Percentiles rank a stretch among this genome's conserved stretches.
Evolutionary conservation across 1,284 basidiomycete species (phyloP).

Genomic region (Sanghuangporus sanghuang): DNA sequence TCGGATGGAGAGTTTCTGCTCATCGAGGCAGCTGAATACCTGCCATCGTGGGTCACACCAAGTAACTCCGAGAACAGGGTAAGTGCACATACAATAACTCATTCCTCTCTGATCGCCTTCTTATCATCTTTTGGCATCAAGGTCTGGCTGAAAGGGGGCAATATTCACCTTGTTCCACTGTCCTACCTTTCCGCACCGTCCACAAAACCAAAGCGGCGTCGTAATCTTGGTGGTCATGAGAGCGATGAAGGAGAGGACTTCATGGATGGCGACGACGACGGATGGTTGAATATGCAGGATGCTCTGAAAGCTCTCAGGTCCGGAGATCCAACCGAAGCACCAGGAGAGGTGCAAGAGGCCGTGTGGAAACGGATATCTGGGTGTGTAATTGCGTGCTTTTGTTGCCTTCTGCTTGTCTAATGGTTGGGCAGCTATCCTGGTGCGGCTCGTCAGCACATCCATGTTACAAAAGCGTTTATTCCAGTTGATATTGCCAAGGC

Average conservation of each 20-base stretch:
- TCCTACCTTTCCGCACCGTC: slow-evolving; percentile 62
- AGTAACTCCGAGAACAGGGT: slow-evolving; percentile 89
- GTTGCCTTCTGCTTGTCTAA: slow-evolving; percentile 12
- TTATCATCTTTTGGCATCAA: slow-evolving; percentile 30
- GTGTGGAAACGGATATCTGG: slow-evolving; percentile 66
- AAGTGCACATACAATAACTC: slow-evolving; percentile 31
- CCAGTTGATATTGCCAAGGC: slow-evolving; percentile 76
- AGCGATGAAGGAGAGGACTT: slow-evolving; percentile 39
- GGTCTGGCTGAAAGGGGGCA: slow-evolving; percentile 87
- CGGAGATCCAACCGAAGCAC: slow-evolving; percentile 49
- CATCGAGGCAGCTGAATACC: slow-evolving; percentile 90
- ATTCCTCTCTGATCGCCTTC: slow-evolving; percentile 28
- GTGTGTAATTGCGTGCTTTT: slow-evolving; percentile 32
- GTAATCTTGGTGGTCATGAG: slow-evolving; percentile 41
- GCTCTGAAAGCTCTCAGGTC: slow-evolving; percentile 65
- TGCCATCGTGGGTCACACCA: slow-evolving; percentile 91
- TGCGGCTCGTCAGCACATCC: slow-evolving; percentile 66
- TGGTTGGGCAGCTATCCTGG: slow-evolving; percentile 58
- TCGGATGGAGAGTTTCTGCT: slow-evolving; percentile 95
- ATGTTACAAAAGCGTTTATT: slow-evolving; percentile 75
- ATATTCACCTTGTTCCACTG: slow-evolving; percentile 83
- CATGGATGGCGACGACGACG: slow-evolving; percentile 41
- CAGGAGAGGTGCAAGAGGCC: slow-evolving; percentile 49
- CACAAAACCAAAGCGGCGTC: slow-evolving; percentile 42
- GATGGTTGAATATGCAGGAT: slow-evolving; percentile 55